phyloP scores from a whole-genome alignment of 345 rosid species.

The Acer campestre region DNA sequence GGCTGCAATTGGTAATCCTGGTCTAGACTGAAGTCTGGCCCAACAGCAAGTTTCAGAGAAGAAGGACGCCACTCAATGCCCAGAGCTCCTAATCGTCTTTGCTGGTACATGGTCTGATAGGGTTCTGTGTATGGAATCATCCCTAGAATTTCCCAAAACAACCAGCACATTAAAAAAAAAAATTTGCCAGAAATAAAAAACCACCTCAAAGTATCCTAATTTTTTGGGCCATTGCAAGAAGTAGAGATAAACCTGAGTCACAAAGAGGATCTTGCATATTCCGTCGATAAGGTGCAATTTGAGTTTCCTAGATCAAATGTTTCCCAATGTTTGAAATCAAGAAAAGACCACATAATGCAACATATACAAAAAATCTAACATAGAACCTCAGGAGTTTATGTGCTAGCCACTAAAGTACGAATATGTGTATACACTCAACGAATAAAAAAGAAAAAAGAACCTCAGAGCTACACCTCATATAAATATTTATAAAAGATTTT shows the following conservation, averaged over 20 bases:
- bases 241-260: conserved; percentile 73
- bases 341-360: neutral
- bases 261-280: conserved; percentile 99
- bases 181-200: neutral
- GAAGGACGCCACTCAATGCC: conserved; percentile 92
- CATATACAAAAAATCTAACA: neutral
- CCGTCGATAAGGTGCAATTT: conserved; percentile 79
- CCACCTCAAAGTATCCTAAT: conserved; percentile 12
- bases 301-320: conserved; percentile 80
- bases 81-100: conserved; percentile 85
- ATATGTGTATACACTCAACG: neutral
- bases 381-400: neutral
- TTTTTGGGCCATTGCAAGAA: conserved; percentile 16
- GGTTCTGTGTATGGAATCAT: conserved; percentile 97
- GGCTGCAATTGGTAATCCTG: conserved; percentile 85
- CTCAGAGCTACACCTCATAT: neutral
- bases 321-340: conserved; percentile 10
- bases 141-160: conserved; percentile 47
- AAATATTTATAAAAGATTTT: neutral
- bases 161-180: conserved; percentile 20
- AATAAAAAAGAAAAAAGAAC: neutral
- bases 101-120: conserved; percentile 95
- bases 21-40: conserved; percentile 87
- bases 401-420: neutral
- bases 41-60: conserved; percentile 70